Evolutionary conservation across 2,329 filamentous ascomycete species (phyloP).

Genomic region (Periconia macrospinosa): DNA sequence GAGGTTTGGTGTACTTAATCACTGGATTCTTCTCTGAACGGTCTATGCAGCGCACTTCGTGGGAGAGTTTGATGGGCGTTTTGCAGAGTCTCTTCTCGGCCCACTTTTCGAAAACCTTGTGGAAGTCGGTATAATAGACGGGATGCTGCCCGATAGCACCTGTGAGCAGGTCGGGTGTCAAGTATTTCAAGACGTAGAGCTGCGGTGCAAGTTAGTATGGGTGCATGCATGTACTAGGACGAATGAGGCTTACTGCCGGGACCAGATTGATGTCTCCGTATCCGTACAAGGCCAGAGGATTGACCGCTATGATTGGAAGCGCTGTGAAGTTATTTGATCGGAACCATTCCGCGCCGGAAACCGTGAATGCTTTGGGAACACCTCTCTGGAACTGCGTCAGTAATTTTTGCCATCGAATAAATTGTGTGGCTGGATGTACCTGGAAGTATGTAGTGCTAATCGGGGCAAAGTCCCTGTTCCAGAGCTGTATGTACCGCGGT

Average conservation of each 20-base stretch:
- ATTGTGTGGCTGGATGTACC: constrained; percentile 16
- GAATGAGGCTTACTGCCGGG: constrained; percentile 38
- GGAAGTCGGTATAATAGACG: constrained; percentile 43
- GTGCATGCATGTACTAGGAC: constrained; percentile 16
- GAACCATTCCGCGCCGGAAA: constrained; percentile 40
- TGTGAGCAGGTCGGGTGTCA: constrained; percentile 42
- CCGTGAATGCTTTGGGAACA: constrained; percentile 38
- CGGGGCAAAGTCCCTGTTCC: constrained; percentile 35
- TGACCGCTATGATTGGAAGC: constrained; percentile 37
- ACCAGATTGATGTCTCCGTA: constrained; percentile 43
- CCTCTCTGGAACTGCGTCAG: constrained; percentile 36
- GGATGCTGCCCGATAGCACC: constrained; percentile 39
- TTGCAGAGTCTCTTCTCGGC: constrained; percentile 34
- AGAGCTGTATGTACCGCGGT: constrained; percentile 35
- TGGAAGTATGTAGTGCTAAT: constrained; percentile 39
- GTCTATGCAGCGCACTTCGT: constrained; percentile 40
- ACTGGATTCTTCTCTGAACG: constrained; percentile 36
- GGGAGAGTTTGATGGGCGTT: constrained; percentile 32
- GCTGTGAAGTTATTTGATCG: constrained; percentile 39
- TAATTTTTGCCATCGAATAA: background rate
- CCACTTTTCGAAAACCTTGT: constrained; percentile 39
- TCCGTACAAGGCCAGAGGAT: constrained; percentile 40
- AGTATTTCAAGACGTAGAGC: constrained; percentile 44
- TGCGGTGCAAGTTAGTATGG: constrained; percentile 31
- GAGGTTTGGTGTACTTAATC: constrained; percentile 35